These are phyloP conservation scores for Diaporthe amygdali DNA, from an alignment of 2,329 filamentous ascomycete species.

Conservation along the genomic window DNA sequence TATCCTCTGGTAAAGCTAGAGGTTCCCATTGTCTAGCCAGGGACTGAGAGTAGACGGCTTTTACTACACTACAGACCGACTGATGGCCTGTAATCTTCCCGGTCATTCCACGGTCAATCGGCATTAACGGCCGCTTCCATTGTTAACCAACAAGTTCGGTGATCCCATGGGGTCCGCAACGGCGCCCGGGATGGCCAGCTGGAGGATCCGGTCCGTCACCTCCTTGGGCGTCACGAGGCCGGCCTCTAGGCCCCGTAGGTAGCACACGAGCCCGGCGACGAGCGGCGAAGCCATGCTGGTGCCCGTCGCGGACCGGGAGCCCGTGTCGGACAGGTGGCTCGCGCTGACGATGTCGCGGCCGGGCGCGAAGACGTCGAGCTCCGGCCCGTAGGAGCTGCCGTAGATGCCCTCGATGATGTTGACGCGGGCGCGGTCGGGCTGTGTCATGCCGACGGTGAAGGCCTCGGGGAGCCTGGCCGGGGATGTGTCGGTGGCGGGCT, in stretches of 20 bases:
- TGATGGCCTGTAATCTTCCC: neutral
- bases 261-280: slow-evolving; percentile 64
- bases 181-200: neutral
- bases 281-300: slow-evolving; percentile 69
- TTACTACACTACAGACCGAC: too few species aligned
- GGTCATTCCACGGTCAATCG: neutral
- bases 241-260: slow-evolving; percentile 51
- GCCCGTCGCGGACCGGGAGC: slow-evolving; percentile 54
- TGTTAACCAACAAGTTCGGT: slow-evolving; percentile 3
- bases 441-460: slow-evolving; percentile 52
- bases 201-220: neutral
- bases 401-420: slow-evolving; percentile 41
- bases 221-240: neutral
- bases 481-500: slow-evolving; percentile 40
- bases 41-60: too few species aligned
- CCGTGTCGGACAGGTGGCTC: slow-evolving; percentile 42
- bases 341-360: slow-evolving; percentile 47
- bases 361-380: slow-evolving; percentile 50
- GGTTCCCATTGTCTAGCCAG: neutral
- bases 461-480: slow-evolving; percentile 54
- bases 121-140: neutral
- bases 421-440: slow-evolving; percentile 41
- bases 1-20: neutral
- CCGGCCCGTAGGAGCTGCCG: slow-evolving; percentile 56
- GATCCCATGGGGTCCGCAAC: neutral